Conservation (phyloP, 2,329 filamentous ascomycete genomes). For the Fusarium papillatum region DNA sequence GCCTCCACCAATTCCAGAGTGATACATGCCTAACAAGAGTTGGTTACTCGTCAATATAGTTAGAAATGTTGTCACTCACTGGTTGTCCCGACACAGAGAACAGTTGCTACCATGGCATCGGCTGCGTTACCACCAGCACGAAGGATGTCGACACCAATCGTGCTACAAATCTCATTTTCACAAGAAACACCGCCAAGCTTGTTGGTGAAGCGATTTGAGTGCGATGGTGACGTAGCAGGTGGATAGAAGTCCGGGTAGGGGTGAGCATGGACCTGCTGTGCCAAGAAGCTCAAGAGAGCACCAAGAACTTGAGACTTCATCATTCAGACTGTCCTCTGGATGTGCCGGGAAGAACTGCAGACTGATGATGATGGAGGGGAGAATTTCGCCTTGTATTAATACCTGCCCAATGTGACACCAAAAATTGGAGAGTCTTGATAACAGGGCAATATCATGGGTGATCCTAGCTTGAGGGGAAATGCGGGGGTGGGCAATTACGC, state of each 20-base stretch:
- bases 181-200: constrained; percentile 71
- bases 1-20: constrained; percentile 81
- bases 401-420: background rate
- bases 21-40: constrained; percentile 66
- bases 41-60: background rate
- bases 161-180: constrained; percentile 70
- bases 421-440: background rate
- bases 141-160: constrained; percentile 69
- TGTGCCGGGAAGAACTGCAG: background rate
- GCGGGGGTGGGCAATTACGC: constrained; percentile 15
- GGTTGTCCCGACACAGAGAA: constrained; percentile 73
- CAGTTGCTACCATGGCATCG: constrained; percentile 75
- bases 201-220: constrained; percentile 15
- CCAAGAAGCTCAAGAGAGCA: constrained; percentile 26
- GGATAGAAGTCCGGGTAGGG: constrained; percentile 24
- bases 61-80: constrained; percentile 39
- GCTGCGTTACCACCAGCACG: constrained; percentile 74
- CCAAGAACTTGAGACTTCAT: background rate
- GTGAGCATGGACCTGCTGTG: background rate
- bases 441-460: background rate
- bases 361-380: background rate
- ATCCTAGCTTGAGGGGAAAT: background rate
- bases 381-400: background rate
- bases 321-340: background rate
- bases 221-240: constrained; percentile 13